Percentiles rank a stretch among this genome's conserved stretches.
Evolutionary conservation across 306 rosid species (phyloP).

Genomic region (Pachyrhizus erosus): DNA sequence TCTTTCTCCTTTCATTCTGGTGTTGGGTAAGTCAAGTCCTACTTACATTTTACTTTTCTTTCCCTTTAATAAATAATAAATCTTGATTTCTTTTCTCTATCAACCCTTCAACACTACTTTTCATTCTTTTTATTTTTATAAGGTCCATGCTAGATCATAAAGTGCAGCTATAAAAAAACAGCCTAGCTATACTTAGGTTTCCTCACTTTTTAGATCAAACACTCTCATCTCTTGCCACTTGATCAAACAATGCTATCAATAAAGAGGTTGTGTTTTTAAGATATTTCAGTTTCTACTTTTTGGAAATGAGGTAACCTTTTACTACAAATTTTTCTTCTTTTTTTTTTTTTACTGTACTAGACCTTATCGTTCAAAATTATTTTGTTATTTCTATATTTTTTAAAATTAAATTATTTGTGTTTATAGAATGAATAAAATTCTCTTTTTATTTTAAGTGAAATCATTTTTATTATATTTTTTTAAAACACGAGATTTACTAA

Average conservation of each 20-base stretch:
- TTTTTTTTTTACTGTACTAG: not conserved
- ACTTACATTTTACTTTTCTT: too few relatives aligned
- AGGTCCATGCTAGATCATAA: too few relatives aligned
- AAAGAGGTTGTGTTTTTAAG: not conserved
- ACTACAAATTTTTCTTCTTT: too few relatives aligned
- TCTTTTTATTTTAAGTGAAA: too few relatives aligned
- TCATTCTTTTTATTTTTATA: too few relatives aligned
- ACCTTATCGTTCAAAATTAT: not conserved
- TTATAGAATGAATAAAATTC: too few relatives aligned
- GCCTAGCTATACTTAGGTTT: not conserved
- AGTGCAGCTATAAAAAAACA: not conserved
- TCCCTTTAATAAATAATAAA: too few relatives aligned
- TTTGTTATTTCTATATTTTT: not conserved
- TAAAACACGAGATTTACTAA: too few relatives aligned
- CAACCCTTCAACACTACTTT: not conserved
- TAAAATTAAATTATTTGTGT: too few relatives aligned
- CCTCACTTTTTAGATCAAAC: not conserved
- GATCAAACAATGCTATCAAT: not conserved
- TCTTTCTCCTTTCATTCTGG: conserved; percentile 75
- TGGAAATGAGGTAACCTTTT: too few relatives aligned
- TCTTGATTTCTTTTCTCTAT: not conserved
- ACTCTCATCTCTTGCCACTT: not conserved
- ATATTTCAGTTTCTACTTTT: not conserved
- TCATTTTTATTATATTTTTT: too few relatives aligned
- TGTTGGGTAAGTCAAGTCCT: conserved; percentile 72